phyloP scores from a whole-genome alignment of 108 stramenopile species.

The Fistulifera solaris region DNA sequence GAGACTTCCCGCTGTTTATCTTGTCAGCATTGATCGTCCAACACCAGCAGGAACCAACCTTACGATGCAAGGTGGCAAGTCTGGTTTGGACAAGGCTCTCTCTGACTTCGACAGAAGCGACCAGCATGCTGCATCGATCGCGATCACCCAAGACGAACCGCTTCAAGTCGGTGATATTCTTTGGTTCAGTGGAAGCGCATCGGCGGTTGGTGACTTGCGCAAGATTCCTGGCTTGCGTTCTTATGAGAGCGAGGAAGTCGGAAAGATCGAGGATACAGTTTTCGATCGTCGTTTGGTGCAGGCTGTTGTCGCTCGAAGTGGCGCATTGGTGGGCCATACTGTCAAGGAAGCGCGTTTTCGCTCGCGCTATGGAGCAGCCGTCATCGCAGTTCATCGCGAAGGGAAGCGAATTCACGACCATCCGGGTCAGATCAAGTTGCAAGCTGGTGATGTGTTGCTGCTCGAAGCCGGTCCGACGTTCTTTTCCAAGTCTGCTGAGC shows the following conservation, averaged over 20 bases:
- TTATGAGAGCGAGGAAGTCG: constrained; percentile 51
- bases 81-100: no score
- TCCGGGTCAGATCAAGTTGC: constrained; percentile 73
- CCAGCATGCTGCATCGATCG: no score
- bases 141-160: constrained; percentile 27
- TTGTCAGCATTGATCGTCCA: no score
- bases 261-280: constrained; percentile 58
- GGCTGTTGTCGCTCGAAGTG: constrained; percentile 66
- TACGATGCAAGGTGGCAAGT: no score
- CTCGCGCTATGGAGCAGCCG: constrained; percentile 75
- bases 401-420: constrained; percentile 69
- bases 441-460: constrained; percentile 76
- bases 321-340: constrained; percentile 70
- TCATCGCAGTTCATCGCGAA: constrained; percentile 79
- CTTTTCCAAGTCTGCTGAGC: constrained; percentile 39
- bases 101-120: no score
- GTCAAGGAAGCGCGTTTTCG: constrained; percentile 64
- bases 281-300: constrained; percentile 74
- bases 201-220: constrained; percentile 37
- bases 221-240: constrained; percentile 72
- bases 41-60: no score
- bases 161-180: constrained; percentile 39
- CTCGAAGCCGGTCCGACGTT: constrained; percentile 81
- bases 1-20: constrained; percentile 54
- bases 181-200: constrained; percentile 66